Conservation (phyloP, 2,329 filamentous ascomycete species). For the Aspergillus brunneoviolaceus region DNA sequence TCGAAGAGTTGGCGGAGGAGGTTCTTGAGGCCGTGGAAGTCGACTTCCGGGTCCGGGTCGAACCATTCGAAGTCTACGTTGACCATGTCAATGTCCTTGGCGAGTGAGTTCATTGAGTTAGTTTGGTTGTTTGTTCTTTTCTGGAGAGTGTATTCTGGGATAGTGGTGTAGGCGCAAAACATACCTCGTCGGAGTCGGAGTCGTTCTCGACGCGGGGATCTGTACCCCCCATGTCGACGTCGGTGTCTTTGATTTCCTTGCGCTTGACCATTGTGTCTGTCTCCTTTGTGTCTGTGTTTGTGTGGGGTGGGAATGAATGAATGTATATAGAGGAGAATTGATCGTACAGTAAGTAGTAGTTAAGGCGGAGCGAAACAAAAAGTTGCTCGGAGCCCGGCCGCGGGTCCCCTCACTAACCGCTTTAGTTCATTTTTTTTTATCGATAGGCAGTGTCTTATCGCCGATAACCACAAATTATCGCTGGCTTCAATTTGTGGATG, state of each 20-base stretch:
- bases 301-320: background rate
- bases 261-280: conserved; percentile 50
- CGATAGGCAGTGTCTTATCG: background rate
- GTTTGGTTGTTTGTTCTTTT: background rate
- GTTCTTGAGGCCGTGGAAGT: conserved; percentile 92
- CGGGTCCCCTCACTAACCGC: background rate
- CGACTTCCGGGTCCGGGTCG: conserved; percentile 82
- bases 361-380: background rate
- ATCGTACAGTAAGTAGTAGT: background rate
- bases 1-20: conserved; percentile 91
- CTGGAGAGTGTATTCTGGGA: background rate
- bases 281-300: background rate
- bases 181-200: conserved; percentile 42
- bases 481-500: background rate
- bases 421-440: background rate
- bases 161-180: conserved; percentile 8
- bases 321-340: background rate
- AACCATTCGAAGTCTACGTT: conserved; percentile 99
- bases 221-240: conserved; percentile 44
- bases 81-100: conserved; percentile 77
- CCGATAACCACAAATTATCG: background rate
- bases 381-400: background rate
- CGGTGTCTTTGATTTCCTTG: conserved; percentile 50
- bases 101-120: background rate
- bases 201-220: conserved; percentile 40